Percentiles rank a stretch among this genome's conserved stretches.
These are phyloP conservation scores for Phytophthora podocarpi DNA, from an alignment of 352 stramenopile species.

Conservation along the genomic window DNA sequence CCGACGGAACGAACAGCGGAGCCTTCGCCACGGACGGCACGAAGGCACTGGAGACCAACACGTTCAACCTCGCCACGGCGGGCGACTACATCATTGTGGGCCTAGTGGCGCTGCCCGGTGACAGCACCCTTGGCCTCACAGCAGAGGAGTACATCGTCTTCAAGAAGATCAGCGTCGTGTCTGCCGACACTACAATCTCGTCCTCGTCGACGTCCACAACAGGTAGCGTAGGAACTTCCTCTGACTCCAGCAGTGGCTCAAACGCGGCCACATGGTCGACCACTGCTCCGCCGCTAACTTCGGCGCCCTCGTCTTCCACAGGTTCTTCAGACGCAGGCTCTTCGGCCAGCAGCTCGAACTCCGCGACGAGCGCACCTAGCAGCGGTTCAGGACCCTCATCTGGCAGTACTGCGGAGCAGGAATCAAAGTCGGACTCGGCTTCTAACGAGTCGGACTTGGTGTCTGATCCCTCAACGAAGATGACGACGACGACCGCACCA, in stretches of 20 bases:
- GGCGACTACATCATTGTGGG: constrained; percentile 74
- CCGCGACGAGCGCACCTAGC: constrained; percentile 4
- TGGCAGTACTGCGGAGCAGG: constrained; percentile 10
- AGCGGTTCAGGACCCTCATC: constrained; percentile 12
- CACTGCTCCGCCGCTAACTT: constrained; percentile 31
- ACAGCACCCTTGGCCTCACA: constrained; percentile 51
- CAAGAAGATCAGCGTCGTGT: constrained; percentile 69
- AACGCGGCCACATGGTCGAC: constrained; percentile 10
- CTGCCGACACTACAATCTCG: constrained; percentile 44
- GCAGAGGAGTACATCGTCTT: constrained; percentile 72
- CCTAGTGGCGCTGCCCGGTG: constrained; percentile 61
- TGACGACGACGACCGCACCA: constrained; percentile 5
- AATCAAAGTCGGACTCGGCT: not conserved
- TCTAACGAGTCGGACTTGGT: constrained; percentile 4
- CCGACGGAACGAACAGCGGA: constrained; percentile 38
- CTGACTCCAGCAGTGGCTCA: constrained; percentile 6
- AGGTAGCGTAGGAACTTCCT: constrained; percentile 34
- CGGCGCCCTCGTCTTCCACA: constrained; percentile 25
- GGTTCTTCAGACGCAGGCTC: constrained; percentile 19
- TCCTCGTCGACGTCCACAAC: constrained; percentile 24
- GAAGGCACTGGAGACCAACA: constrained; percentile 53
- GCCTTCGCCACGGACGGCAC: constrained; percentile 47
- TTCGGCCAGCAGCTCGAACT: not conserved
- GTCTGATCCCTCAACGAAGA: constrained; percentile 5
- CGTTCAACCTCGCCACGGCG: constrained; percentile 52